Conservation (phyloP, 805 yeast species). For the Komagataella phaffii region DNA sequence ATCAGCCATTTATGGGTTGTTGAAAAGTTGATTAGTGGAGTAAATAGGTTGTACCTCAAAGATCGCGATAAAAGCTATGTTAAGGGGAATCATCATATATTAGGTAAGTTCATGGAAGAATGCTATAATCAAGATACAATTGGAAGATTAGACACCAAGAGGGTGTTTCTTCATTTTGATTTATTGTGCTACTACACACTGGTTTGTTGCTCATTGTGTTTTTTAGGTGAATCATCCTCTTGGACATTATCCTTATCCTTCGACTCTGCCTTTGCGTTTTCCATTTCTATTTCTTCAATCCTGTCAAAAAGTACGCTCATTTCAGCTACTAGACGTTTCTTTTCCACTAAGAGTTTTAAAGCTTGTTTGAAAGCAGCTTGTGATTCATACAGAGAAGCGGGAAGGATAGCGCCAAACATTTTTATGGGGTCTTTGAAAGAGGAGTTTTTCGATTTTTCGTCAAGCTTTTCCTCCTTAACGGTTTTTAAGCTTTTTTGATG, state of each 20-base stretch:
- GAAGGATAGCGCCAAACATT: conserved; percentile 25
- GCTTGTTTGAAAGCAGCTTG: conserved; percentile 15
- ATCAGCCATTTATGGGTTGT: conserved; percentile 48
- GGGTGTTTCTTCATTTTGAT: too few species aligned
- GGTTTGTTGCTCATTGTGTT: not conserved
- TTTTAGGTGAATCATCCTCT: not conserved
- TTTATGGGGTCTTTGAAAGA: conserved; percentile 13
- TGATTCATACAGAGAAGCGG: conserved; percentile 18
- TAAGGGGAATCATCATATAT: not conserved
- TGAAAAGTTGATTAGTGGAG: not conserved
- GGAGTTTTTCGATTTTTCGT: not conserved
- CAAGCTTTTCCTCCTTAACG: not conserved
- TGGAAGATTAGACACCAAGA: too few species aligned
- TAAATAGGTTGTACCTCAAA: too few species aligned
- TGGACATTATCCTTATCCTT: not conserved
- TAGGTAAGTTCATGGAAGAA: not conserved
- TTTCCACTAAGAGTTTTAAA: conserved; percentile 4
- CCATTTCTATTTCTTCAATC: not conserved
- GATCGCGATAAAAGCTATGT: not conserved
- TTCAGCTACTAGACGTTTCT: not conserved
- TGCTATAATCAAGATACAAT: not conserved
- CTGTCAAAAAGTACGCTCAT: not conserved
- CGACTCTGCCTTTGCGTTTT: not conserved
- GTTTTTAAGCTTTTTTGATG: not conserved
- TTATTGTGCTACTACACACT: too few species aligned